A percentile compares a stretch with the other conserved stretches of the same genome.
phyloP scores from a whole-genome alignment of 345 rosid genomes.

The Mallotus nudiflorus region DNA sequence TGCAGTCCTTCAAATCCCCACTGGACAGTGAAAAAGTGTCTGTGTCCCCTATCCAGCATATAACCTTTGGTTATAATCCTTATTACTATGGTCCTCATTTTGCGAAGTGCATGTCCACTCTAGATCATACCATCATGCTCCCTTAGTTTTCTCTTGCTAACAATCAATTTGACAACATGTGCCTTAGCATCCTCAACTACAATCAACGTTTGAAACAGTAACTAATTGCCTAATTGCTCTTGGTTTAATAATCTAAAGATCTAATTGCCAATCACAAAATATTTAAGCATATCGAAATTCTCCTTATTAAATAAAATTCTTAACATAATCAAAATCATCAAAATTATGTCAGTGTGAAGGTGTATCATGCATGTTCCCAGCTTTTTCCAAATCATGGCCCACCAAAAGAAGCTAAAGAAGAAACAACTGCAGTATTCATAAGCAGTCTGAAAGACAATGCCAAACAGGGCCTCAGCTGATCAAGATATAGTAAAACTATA shows the following conservation, averaged over 20 bases:
- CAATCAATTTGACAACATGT: no score
- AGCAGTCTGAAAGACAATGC: no score
- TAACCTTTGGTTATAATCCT: not conserved
- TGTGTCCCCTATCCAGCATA: not conserved
- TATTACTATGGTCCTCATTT: not conserved
- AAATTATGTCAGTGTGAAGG: not conserved
- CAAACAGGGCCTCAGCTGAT: not conserved
- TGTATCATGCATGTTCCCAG: not conserved
- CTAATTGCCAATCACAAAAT: not conserved
- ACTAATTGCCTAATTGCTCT: not conserved
- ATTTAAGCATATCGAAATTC: not conserved
- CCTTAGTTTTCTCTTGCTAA: no score
- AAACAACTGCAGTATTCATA: no score
- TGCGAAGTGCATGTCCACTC: not conserved
- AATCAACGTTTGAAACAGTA: not conserved
- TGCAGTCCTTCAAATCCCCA: no score
- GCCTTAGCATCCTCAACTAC: not conserved
- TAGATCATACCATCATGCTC: no score
- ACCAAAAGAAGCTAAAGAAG: no score
- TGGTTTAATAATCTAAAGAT: not conserved
- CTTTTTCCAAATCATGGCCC: no score
- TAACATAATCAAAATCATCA: no score
- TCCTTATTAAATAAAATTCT: not conserved
- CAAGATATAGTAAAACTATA: not conserved
- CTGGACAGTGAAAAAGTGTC: not conserved